Percentiles rank a stretch among this genome's conserved stretches.
Evolutionary conservation across 805 yeast species (phyloP).

Genomic region (Myxozyma neotropica): DNA sequence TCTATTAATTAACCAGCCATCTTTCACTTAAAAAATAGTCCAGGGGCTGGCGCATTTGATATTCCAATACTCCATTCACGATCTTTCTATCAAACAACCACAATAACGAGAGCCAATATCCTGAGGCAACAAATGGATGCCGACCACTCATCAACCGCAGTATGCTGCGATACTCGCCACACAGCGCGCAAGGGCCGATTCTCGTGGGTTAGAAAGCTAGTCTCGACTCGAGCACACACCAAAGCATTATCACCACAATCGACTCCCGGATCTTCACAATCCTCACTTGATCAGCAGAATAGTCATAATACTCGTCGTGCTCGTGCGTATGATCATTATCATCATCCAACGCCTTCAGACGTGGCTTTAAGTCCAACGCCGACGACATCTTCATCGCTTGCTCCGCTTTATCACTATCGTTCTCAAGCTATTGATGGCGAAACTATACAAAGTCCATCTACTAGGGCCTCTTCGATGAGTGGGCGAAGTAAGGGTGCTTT

Average conservation of each 20-base stretch:
- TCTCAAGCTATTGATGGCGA: neutral
- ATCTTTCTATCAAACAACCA: too few species aligned
- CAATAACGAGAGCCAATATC: too few species aligned
- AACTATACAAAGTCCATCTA: neutral
- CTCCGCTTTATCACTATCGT: slow-evolving; percentile 24
- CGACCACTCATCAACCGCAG: neutral
- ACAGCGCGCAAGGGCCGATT: slow-evolving; percentile 22
- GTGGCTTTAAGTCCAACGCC: slow-evolving; percentile 13
- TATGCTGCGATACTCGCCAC: neutral
- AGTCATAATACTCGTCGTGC: neutral
- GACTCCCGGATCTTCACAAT: neutral
- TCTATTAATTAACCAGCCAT: too few species aligned
- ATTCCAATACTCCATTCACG: too few species aligned
- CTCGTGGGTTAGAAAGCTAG: slow-evolving; percentile 32
- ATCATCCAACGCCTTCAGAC: neutral
- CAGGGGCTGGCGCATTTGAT: too few species aligned
- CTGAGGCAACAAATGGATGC: neutral
- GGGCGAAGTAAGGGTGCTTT: neutral
- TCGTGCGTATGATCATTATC: neutral
- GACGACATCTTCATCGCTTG: slow-evolving; percentile 24
- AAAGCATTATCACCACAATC: neutral
- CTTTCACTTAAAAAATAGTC: too few species aligned
- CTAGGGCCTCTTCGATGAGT: neutral
- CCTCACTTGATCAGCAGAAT: neutral
- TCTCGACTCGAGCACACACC: slow-evolving; percentile 13